Evolutionary conservation across 306 rosid genomes (phyloP).

Genomic region (Oxytropis ochrocephala): DNA sequence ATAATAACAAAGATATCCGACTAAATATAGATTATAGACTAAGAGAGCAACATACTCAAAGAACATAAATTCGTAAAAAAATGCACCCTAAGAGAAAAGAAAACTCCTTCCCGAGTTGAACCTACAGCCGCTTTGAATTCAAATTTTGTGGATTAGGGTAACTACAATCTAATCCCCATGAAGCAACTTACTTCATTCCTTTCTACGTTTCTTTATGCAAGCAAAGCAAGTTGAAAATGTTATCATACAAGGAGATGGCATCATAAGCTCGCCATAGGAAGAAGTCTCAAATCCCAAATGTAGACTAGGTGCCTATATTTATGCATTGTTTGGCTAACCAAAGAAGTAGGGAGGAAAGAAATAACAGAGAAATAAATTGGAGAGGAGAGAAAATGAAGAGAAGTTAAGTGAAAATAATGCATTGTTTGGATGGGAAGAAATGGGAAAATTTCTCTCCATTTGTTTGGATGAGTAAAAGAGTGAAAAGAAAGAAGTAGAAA

Average conservation of each 20-base stretch:
- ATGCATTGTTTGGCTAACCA: not conserved
- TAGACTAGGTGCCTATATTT: not conserved
- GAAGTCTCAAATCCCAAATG: conserved; percentile 12
- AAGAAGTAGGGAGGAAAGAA: not conserved
- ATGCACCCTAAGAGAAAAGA: not conserved
- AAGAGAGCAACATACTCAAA: not conserved
- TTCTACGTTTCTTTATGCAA: not conserved
- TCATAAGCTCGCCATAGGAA: conserved; percentile 7
- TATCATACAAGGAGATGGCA: not conserved
- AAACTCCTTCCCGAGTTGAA: not conserved
- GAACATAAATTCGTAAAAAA: not conserved
- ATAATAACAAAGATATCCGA: not conserved
- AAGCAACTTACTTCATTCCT: conserved; percentile 1
- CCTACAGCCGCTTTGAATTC: conserved; percentile 3
- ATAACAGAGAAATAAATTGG: not conserved
- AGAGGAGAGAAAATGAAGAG: not conserved
- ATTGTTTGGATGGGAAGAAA: not conserved
- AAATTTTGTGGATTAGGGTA: not conserved
- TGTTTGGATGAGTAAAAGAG: not conserved
- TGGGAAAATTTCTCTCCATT: not conserved
- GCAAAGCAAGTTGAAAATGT: conserved; percentile 1
- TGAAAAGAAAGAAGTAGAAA: not conserved
- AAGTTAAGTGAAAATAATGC: not conserved
- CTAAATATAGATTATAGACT: not conserved
- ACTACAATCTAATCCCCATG: conserved; percentile 1